Evolutionary conservation across 2,329 filamentous ascomycete genomes (phyloP), one percentile per base, ranked within the genome.

Genomic region (Fusarium sp.): DNA sequence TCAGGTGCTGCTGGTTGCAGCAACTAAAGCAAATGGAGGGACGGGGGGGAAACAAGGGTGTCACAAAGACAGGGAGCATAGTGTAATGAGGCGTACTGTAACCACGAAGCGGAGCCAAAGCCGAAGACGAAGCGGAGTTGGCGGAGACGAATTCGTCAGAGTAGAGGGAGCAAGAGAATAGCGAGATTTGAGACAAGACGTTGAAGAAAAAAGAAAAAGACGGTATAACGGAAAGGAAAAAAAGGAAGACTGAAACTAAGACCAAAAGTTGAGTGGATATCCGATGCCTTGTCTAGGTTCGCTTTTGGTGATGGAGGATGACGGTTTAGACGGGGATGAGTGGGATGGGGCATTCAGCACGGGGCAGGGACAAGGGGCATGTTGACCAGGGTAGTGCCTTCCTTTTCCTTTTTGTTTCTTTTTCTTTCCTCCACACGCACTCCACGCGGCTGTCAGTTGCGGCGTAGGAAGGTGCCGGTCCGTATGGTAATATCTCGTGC

Each of bases 281-380:
- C n/a, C 50, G 5, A 31, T 31, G 28, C 28, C 28, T 31, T 31
- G 28, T 31, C 28, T 31, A 13, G 9, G 28, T 31, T 31, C 28
- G 13, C 28, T 33, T 13, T 58, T 58, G 57, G 62, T 59, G 57
- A 71, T 71, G 65, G 46, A 62, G 54, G 57, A 57, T 46, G 63
- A 63, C 56, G 63, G 44, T 50, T 62, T 62, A 47, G 47, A 67
- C 52, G 53, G 65, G 65, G 54, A 60, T 56, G 59, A 63, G 66
- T 67, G 65, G 47, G 70, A 70, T 70, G 70, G 70, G 70, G 62
- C 70, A 73, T 73, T 73, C 65, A 65, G 62, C 70, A 71, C 70
- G 65, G 70, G 70, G 70, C 70, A 73, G 40, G 70, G 70, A 73
- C 70, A 73, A 72, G 69, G 69, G 69, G 63, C 24, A 51, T 46